Evolutionary conservation across 2,329 filamentous ascomycete genomes (phyloP).

Genomic region (Microsporum canis): DNA sequence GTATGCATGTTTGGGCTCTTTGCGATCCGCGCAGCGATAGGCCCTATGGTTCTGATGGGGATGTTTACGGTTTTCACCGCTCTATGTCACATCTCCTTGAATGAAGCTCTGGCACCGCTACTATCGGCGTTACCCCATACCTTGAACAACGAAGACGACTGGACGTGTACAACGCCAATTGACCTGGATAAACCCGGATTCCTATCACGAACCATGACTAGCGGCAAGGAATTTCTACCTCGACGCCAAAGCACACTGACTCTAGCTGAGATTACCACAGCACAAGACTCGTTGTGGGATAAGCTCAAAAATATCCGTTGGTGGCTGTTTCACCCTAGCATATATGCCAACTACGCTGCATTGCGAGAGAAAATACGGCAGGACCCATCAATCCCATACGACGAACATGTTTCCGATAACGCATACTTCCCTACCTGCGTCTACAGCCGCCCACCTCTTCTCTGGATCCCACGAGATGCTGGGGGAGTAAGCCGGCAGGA

Average conservation of each 20-base stretch:
- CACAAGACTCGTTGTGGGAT: slow-evolving; percentile 5
- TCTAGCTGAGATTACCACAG: not conserved
- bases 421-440: slow-evolving; percentile 67
- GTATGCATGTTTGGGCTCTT: slow-evolving; percentile 79
- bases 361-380: slow-evolving; percentile 59
- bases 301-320: slow-evolving; percentile 12
- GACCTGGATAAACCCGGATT: not conserved
- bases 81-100: slow-evolving; percentile 55
- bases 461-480: slow-evolving; percentile 73
- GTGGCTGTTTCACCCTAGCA: slow-evolving; percentile 60
- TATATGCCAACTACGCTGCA: slow-evolving; percentile 61
- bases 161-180: not conserved
- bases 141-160: slow-evolving; percentile 38
- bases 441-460: slow-evolving; percentile 47
- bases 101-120: slow-evolving; percentile 34
- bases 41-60: slow-evolving; percentile 65
- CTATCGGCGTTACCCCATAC: slow-evolving; percentile 62
- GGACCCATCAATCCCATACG: slow-evolving; percentile 48
- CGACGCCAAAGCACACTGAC: slow-evolving; percentile 3
- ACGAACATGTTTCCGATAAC: slow-evolving; percentile 48
- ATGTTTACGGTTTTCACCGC: slow-evolving; percentile 62
- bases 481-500: slow-evolving; percentile 66
- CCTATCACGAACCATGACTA: not conserved
- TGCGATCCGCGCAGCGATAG: slow-evolving; percentile 51
- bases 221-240: slow-evolving; percentile 3